Evolutionary conservation across 495 filamentous ascomycete species (phyloP).

Genomic region (Hyaloscypha hepaticicola): DNA sequence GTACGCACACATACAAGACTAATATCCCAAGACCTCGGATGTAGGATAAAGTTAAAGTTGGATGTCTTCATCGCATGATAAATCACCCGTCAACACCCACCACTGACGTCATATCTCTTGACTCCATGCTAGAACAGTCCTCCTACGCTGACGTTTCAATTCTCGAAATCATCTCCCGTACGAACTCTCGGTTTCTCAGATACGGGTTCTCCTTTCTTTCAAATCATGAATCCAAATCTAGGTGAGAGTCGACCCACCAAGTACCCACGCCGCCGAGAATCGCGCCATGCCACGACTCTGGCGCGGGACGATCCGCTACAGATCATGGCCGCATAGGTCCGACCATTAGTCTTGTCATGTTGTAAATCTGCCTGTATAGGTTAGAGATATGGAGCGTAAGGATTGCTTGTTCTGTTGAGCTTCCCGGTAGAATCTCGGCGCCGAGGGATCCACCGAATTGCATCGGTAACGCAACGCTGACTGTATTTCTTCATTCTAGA

Average conservation of each 20-base stretch:
- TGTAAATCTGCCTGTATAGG: neutral
- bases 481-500: neutral
- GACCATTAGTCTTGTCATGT: neutral
- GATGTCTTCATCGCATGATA: neutral
- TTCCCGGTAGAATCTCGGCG: neutral
- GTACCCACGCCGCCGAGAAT: neutral
- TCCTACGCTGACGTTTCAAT: neutral
- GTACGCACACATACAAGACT: neutral
- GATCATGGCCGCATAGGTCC: neutral
- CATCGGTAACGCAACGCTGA: neutral
- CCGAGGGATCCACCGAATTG: neutral
- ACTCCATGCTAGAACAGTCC: neutral
- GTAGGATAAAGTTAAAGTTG: neutral
- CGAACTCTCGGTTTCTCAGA: neutral
- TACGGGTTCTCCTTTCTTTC: neutral
- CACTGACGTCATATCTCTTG: neutral
- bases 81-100: neutral
- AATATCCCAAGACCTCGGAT: neutral
- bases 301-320: neutral
- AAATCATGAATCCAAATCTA: neutral
- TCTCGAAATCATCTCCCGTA: neutral
- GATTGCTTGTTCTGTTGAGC: neutral
- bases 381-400: neutral
- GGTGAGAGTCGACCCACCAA: neutral
- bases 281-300: neutral